A percentile compares a stretch with the other conserved stretches of the same genome.
These are phyloP conservation scores for Heterobasidion irregulare DNA, from an alignment of 1,284 basidiomycete genomes.

Conservation along the genomic window DNA sequence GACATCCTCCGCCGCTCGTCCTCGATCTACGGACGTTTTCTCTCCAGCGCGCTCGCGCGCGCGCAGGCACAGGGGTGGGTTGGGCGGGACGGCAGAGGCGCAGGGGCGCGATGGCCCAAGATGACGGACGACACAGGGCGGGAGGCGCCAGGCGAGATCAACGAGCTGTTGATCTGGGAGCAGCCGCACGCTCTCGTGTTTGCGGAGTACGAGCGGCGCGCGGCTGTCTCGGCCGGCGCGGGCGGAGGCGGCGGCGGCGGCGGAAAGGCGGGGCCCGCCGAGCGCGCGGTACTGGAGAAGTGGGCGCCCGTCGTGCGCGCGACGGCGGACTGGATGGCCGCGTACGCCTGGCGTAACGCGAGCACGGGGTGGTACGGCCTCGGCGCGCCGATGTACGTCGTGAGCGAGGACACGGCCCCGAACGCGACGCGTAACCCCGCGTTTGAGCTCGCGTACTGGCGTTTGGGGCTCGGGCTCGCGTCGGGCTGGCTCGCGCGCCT, in stretches of 20 bases:
- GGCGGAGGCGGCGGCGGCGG: no score
- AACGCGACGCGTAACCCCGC: conserved; percentile 46
- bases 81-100: not conserved
- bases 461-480: conserved; percentile 40
- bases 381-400: conserved; percentile 50
- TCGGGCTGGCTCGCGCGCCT: conserved; percentile 37
- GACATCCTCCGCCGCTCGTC: conserved; percentile 38
- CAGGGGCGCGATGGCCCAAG: conserved; percentile 54
- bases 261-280: not conserved
- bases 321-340: conserved; percentile 55
- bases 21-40: conserved; percentile 38
- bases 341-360: conserved; percentile 42
- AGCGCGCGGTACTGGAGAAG: conserved; percentile 25
- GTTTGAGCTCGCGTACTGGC: conserved; percentile 53
- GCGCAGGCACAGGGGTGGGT: conserved; percentile 44
- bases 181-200: conserved; percentile 52
- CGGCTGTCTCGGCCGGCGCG: conserved; percentile 22
- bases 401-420: conserved; percentile 48
- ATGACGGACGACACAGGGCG: conserved; percentile 56
- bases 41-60: conserved; percentile 34
- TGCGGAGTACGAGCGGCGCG: conserved; percentile 45
- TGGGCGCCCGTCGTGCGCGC: conserved; percentile 42
- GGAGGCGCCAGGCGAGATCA: conserved; percentile 50
- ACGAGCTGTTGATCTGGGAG: conserved; percentile 56
- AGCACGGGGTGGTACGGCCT: conserved; percentile 42